Conservation (phyloP, 768 basidiomycete species). For the Kwoniella dejecticola region DNA sequence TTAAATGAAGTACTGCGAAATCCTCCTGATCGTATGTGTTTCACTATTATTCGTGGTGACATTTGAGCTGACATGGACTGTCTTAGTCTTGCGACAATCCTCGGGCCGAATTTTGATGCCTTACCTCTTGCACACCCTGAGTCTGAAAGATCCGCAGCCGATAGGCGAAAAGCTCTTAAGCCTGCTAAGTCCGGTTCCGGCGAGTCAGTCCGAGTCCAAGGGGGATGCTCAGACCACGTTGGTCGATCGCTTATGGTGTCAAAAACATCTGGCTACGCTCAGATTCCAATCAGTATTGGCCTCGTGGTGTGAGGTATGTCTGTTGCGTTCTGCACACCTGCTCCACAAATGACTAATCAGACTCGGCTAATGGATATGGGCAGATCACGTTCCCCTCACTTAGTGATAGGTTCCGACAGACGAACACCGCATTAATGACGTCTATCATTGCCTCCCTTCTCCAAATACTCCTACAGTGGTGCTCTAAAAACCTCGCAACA, state of each 20-base stretch:
- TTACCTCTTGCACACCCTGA: constrained; percentile 22
- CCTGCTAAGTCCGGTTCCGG: not conserved
- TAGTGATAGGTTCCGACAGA: not conserved
- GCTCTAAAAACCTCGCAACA: not conserved
- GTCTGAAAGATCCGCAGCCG: not conserved
- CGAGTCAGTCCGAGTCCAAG: not conserved
- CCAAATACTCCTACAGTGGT: not conserved
- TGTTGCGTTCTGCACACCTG: constrained; percentile 1
- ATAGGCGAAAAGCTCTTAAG: not conserved
- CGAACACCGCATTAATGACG: not conserved
- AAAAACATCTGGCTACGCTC: constrained; percentile 14
- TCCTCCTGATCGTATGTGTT: constrained; percentile 30
- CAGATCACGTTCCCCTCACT: not conserved
- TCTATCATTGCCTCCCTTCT: constrained; percentile 4
- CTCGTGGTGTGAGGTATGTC: constrained; percentile 30
- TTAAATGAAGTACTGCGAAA: constrained; percentile 18
- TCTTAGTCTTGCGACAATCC: constrained; percentile 18
- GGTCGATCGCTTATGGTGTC: constrained; percentile 11
- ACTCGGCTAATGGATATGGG: not conserved
- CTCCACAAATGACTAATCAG: not conserved
- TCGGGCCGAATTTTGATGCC: constrained; percentile 31
- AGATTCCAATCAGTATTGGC: constrained; percentile 27
- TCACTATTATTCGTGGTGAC: not conserved
- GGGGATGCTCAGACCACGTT: not conserved
- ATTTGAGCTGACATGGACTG: not conserved